A percentile compares a stretch with the other conserved stretches of the same genome.
Conservation (phyloP, 495 filamentous ascomycete genomes). For the Tetracladium setigerum region DNA sequence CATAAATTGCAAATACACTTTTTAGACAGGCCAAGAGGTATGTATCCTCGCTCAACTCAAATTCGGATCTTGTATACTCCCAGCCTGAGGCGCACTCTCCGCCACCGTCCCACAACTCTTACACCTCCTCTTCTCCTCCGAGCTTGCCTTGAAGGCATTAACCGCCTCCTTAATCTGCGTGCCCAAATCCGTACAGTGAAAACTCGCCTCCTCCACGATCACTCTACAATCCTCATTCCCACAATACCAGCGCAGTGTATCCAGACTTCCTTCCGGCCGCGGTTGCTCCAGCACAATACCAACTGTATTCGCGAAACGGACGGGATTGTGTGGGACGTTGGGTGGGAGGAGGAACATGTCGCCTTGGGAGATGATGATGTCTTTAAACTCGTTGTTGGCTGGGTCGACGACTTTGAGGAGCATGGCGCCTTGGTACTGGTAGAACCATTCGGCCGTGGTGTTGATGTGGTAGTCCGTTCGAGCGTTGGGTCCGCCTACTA, state of each 20-base stretch:
- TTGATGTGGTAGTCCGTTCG: conserved; percentile 99
- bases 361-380: conserved; percentile 85
- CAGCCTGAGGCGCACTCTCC: conserved; percentile 38
- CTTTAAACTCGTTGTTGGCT: conserved; percentile 46
- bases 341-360: conserved; percentile 90
- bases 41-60: conserved; percentile 22
- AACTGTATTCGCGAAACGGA: conserved; percentile 55
- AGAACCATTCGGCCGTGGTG: conserved; percentile 94
- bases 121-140: conserved; percentile 65
- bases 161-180: conserved; percentile 96
- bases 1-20: background rate
- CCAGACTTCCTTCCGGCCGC: conserved; percentile 58
- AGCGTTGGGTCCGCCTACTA: conserved; percentile 94
- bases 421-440: conserved; percentile 90
- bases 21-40: background rate
- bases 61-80: conserved; percentile 45
- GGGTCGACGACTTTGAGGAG: conserved; percentile 77
- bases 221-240: conserved; percentile 45
- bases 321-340: conserved; percentile 80
- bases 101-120: conserved; percentile 70
- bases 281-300: conserved; percentile 89
- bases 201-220: conserved; percentile 77
- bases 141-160: conserved; percentile 63
- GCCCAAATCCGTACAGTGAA: conserved; percentile 88
- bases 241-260: conserved; percentile 91